These are phyloP conservation scores for Pyrenophora graminea DNA, from an alignment of 2,329 filamentous ascomycete species.

Conservation along the genomic window DNA sequence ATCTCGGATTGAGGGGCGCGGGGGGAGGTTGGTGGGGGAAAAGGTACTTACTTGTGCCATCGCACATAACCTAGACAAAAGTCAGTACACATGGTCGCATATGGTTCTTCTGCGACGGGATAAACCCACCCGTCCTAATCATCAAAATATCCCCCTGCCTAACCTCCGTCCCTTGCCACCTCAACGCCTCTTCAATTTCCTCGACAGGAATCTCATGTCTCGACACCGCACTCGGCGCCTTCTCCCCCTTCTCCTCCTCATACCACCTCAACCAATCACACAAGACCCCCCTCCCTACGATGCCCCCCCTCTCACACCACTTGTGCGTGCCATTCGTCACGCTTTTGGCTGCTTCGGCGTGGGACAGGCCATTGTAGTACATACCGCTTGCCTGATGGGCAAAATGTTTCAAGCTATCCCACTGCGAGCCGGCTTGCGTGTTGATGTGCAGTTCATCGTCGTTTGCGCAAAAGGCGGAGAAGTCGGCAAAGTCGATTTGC, in stretches of 20 bases:
- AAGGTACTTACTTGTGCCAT: constrained; percentile 36
- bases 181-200: constrained; percentile 36
- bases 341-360: constrained; percentile 27
- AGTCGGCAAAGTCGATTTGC: constrained; percentile 52
- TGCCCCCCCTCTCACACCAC: constrained; percentile 44
- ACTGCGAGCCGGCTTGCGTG: constrained; percentile 42
- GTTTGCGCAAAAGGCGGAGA: constrained; percentile 30
- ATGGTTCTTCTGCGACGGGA: no score
- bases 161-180: constrained; percentile 36
- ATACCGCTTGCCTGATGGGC: constrained; percentile 35
- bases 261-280: constrained; percentile 43
- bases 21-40: no score
- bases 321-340: constrained; percentile 43
- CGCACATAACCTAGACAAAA: constrained; percentile 45
- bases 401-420: constrained; percentile 45
- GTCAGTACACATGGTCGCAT: no score
- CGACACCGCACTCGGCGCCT: constrained; percentile 30
- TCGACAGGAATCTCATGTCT: constrained; percentile 38
- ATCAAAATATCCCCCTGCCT: constrained; percentile 43
- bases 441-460: constrained; percentile 42
- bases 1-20: no score
- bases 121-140: constrained; percentile 44
- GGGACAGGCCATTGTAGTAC: constrained; percentile 41
- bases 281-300: constrained; percentile 41
- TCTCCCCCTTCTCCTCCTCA: constrained; percentile 37